Conservation (phyloP, 805 yeast genomes). For the Yarrowia phangngaensis region DNA sequence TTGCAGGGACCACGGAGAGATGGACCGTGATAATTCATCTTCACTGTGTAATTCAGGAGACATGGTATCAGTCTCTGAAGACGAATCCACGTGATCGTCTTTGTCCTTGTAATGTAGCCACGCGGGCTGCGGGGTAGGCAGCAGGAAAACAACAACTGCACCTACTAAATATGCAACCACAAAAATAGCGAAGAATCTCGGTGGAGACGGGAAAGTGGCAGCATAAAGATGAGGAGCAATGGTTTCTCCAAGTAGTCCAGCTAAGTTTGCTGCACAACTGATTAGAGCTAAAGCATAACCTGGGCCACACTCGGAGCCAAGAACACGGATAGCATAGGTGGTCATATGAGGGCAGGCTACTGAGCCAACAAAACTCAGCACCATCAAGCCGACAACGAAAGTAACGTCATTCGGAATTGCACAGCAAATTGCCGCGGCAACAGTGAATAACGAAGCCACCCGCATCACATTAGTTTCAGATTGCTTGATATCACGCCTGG, state of each 20-base stretch:
- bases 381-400: conserved; percentile 16
- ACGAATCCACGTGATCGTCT: conserved; percentile 8
- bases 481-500: conserved; percentile 3
- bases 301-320: conserved; percentile 10
- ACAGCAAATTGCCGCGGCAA: conserved; percentile 4
- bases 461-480: conserved; percentile 9
- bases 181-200: conserved; percentile 5
- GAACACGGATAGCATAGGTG: conserved; percentile 5
- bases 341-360: conserved; percentile 15
- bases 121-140: conserved; percentile 3
- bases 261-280: background rate
- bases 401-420: conserved; percentile 20
- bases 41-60: conserved; percentile 15
- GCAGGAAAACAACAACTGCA: background rate
- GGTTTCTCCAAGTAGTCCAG: background rate
- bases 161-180: background rate
- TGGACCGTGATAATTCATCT: conserved; percentile 21
- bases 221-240: conserved; percentile 1
- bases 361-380: conserved; percentile 12
- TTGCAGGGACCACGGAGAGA: conserved; percentile 21
- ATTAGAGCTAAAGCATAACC: conserved; percentile 11
- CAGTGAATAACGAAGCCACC: conserved; percentile 1
- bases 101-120: background rate
- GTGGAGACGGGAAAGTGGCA: background rate
- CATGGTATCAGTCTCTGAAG: conserved; percentile 22